A percentile compares a stretch with the other conserved stretches of the same genome.
These are phyloP conservation scores for Megacollybia platyphylla DNA, from an alignment of 1,284 basidiomycete genomes.

Conservation along the genomic window DNA sequence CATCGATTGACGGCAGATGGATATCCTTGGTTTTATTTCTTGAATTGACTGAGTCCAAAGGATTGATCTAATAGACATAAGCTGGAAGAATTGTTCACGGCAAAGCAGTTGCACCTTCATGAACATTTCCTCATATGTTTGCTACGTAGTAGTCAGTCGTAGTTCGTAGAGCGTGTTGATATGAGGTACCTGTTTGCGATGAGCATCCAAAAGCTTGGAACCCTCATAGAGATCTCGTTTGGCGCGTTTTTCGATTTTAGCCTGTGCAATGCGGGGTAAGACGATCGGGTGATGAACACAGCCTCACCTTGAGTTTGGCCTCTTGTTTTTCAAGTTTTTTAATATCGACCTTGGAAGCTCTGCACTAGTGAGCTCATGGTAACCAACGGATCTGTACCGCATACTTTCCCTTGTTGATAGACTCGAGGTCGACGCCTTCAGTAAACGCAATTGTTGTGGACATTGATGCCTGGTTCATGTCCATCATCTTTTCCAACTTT, in stretches of 20 bases:
- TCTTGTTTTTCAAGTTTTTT: conserved; percentile 98
- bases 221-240: conserved; percentile 89
- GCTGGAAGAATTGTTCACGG: background rate
- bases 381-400: conserved; percentile 18
- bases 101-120: conserved; percentile 54
- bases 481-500: conserved; percentile 87
- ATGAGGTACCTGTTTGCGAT: conserved; percentile 68
- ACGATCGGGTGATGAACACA: background rate
- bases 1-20: conserved; percentile 91
- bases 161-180: background rate
- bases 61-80: conserved; percentile 63
- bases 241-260: conserved; percentile 94
- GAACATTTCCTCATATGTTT: conserved; percentile 97
- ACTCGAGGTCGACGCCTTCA: conserved; percentile 87
- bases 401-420: conserved; percentile 87
- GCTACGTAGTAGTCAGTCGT: conserved; percentile 28
- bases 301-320: conserved; percentile 76
- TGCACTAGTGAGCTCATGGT: conserved; percentile 17
- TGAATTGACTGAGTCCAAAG: conserved; percentile 69
- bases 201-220: conserved; percentile 87
- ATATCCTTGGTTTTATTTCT: conserved; percentile 98
- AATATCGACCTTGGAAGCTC: conserved; percentile 92
- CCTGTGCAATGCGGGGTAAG: conserved; percentile 24
- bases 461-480: conserved; percentile 82
- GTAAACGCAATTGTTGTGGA: conserved; percentile 76